Percentiles rank a stretch among this genome's conserved stretches.
These are phyloP conservation scores for Saxispiralis lemnorum DNA, from an alignment of 495 filamentous ascomycete species.

Conservation along the genomic window DNA sequence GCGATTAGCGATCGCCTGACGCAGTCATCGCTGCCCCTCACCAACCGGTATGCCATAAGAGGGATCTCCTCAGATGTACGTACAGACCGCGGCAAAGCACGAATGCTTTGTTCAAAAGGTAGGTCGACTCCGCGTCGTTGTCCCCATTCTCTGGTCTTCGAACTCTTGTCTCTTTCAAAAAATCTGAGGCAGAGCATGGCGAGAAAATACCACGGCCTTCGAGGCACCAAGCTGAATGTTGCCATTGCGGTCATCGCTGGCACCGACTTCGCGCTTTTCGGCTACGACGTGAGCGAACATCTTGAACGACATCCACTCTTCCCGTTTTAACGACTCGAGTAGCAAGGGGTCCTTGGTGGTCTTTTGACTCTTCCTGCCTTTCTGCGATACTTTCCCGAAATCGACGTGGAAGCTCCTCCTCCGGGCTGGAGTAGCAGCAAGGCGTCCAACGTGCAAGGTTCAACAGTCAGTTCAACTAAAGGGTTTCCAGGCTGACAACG, in stretches of 20 bases:
- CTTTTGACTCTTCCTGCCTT: slow-evolving; percentile 19
- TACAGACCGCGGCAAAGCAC: too few relatives aligned
- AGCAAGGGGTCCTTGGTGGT: slow-evolving; percentile 22
- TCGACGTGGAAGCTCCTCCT: slow-evolving; percentile 17
- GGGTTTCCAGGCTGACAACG: too few relatives aligned
- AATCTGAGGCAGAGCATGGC: too few relatives aligned
- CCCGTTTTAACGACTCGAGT: neutral
- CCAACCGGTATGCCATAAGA: too few relatives aligned
- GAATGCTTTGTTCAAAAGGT: too few relatives aligned
- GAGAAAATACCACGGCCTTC: slow-evolving; percentile 38
- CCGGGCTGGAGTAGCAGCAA: slow-evolving; percentile 13
- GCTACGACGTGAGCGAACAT: slow-evolving; percentile 17
- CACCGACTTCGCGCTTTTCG: slow-evolving; percentile 40
- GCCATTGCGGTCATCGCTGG: slow-evolving; percentile 52
- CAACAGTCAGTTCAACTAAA: too few relatives aligned
- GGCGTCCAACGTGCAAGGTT: slow-evolving; percentile 22
- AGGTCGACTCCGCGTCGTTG: too few relatives aligned
- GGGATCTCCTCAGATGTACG: too few relatives aligned
- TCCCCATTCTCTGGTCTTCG: too few relatives aligned
- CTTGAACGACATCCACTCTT: neutral
- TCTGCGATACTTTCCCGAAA: slow-evolving; percentile 19
- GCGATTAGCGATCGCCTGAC: too few relatives aligned
- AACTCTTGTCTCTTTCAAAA: too few relatives aligned
- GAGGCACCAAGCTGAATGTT: slow-evolving; percentile 45
- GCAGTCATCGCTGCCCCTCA: too few relatives aligned